Evolutionary conservation across 179 eudicot species (phyloP), one percentile per base, ranked within the genome.

Genomic region (Nepenthes alata): DNA sequence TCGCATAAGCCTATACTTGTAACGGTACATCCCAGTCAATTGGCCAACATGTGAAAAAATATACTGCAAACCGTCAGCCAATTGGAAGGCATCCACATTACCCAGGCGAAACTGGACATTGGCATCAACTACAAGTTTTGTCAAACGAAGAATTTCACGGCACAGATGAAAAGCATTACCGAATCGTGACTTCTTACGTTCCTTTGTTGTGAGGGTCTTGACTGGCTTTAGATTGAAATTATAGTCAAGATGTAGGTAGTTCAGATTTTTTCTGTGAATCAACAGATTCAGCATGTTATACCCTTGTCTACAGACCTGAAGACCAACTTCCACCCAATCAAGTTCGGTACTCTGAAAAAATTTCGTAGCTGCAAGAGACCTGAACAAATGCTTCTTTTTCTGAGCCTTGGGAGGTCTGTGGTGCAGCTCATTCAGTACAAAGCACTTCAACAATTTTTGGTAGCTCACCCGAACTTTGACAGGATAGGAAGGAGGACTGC

Each of bases 311-410:
- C 98, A 93, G 76, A 93, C 98, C 84, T 93, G 98, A 39, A 93
- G 94, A 65, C 98, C 98, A 34, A 95, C 98, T 76, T 93, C 98
- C 51, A 91, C 97, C 98, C 98, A 93, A 75, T 93, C 98, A 66
- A 93, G 89, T 69, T 93, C 93, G 35, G 98, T 93, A 59, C 91
- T 83, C 76, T 93, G 98, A 73, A 93, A 93, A 71, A 93, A 93
- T 80, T 93, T 93, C 16, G 98, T 93, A 61, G 98, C 97, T 54
- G 85, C 88, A 50, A 93, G 90, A 60, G 98, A 89, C 65, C 87
- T 78, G 75, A 93, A 93, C 63, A 93, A 80, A 68, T 87, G 98
- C 73, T 85, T 93, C 85, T 93, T 93, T 77, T 93, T 93, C 79
- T 93, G 97, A 63, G 98, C 98, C 75, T 93, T 93, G 10, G 98